phyloP scores from a whole-genome alignment of 2,329 filamentous ascomycete genomes.

The Graphium sp. region DNA sequence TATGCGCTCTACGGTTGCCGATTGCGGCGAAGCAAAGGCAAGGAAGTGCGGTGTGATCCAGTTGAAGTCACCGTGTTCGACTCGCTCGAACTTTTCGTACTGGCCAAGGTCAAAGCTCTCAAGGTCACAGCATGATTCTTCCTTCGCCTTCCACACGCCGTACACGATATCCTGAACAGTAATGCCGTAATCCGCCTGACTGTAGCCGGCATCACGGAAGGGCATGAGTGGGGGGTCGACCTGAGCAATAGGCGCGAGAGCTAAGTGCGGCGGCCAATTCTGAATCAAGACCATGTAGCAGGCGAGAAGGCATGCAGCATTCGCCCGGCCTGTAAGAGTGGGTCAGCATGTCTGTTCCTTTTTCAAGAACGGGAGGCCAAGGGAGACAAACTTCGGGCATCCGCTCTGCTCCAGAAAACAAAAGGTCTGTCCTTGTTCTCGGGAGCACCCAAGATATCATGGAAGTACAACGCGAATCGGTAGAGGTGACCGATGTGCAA shows the following conservation, averaged over 20 bases:
- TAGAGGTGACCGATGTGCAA: slow-evolving; percentile 95
- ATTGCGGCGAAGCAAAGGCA: slow-evolving; percentile 89
- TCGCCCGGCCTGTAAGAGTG: slow-evolving; percentile 55
- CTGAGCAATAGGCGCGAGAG: slow-evolving; percentile 87
- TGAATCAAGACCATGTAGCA: slow-evolving; percentile 99
- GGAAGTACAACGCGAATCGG: slow-evolving; percentile 87
- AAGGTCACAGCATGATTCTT: slow-evolving; percentile 78
- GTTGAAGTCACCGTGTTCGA: slow-evolving; percentile 99
- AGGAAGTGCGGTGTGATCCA: slow-evolving; percentile 94
- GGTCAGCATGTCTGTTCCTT: not conserved
- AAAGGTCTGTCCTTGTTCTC: slow-evolving; percentile 81
- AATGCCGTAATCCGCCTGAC: slow-evolving; percentile 89
- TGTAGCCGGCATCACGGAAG: slow-evolving; percentile 95
- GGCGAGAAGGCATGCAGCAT: slow-evolving; percentile 85
- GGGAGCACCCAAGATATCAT: slow-evolving; percentile 83
- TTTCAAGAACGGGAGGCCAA: slow-evolving; percentile 3
- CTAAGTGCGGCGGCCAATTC: slow-evolving; percentile 91
- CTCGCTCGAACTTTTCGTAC: slow-evolving; percentile 89
- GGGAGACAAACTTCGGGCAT: slow-evolving; percentile 61
- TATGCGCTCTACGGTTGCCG: slow-evolving; percentile 58
- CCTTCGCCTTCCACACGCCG: slow-evolving; percentile 96
- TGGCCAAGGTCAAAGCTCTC: slow-evolving; percentile 93
- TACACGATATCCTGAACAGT: slow-evolving; percentile 97
- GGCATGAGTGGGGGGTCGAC: slow-evolving; percentile 97
- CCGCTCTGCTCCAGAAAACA: slow-evolving; percentile 89